Percentiles rank a stretch among this genome's conserved stretches.
phyloP scores from a whole-genome alignment of 2,329 filamentous ascomycete species.

The Botryosphaeria dothidea region DNA sequence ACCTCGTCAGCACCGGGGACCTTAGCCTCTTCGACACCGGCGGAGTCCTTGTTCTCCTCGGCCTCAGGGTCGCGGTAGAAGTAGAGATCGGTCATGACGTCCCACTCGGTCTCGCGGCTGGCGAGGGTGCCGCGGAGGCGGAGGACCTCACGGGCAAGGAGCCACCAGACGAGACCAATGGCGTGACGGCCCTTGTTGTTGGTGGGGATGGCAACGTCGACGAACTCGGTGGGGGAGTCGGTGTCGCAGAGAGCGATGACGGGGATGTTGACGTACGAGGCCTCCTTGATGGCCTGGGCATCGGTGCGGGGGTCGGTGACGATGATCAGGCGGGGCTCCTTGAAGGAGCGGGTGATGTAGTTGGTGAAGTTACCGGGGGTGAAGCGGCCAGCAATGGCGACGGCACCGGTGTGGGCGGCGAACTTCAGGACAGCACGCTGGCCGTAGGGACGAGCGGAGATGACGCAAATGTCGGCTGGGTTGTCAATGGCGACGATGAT shows the following conservation, averaged over 20 bases:
- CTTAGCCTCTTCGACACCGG: conserved; percentile 82
- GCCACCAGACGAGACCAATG: conserved; percentile 99
- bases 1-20: conserved; percentile 81
- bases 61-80: conserved; percentile 99
- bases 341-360: conserved; percentile 99
- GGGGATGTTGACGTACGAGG: conserved; percentile 99
- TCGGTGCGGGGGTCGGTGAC: conserved; percentile 99
- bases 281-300: conserved; percentile 99
- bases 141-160: conserved; percentile 99
- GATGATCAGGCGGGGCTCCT: conserved; percentile 99
- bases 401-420: conserved; percentile 95
- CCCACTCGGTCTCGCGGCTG: conserved; percentile 95
- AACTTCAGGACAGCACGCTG: conserved; percentile 99
- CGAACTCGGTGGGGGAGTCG: conserved; percentile 99
- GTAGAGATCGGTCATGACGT: conserved; percentile 99
- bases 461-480: conserved; percentile 92
- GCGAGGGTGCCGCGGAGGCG: conserved; percentile 96
- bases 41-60: conserved; percentile 95
- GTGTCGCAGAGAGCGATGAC: conserved; percentile 99
- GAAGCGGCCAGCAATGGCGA: conserved; percentile 98
- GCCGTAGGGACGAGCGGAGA: conserved; percentile 98
- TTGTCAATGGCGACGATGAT: conserved; percentile 99
- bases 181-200: conserved; percentile 99
- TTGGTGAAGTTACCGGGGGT: conserved; percentile 99
- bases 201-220: conserved; percentile 99